phyloP scores from a whole-genome alignment of 148 eudicot species.

The Rhododendron mucronatum region DNA sequence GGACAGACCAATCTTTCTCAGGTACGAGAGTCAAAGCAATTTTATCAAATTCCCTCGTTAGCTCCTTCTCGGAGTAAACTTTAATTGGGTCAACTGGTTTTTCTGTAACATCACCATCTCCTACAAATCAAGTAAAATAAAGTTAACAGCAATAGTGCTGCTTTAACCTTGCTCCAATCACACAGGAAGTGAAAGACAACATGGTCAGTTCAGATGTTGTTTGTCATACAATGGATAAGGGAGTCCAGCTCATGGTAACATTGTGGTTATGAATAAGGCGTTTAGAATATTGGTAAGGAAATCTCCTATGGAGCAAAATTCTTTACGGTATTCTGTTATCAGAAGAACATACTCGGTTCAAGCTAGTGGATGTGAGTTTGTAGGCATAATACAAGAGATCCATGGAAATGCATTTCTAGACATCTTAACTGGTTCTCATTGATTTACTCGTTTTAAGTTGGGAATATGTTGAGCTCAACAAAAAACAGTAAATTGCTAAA shows the following conservation, averaged over 20 bases:
- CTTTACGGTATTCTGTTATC: neutral
- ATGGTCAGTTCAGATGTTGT: neutral
- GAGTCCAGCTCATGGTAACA: neutral
- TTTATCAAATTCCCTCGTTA: conserved; percentile 87
- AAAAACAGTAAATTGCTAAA: neutral
- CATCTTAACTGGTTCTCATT: neutral
- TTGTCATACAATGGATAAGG: neutral
- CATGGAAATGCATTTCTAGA: neutral
- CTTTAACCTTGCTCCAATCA: neutral
- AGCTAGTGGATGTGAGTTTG: neutral
- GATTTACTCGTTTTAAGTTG: neutral
- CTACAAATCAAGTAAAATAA: conserved; percentile 32
- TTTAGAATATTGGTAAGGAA: neutral
- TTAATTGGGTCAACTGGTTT: conserved; percentile 86
- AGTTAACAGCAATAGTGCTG: neutral
- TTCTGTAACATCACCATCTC: conserved; percentile 78
- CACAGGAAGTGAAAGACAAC: neutral
- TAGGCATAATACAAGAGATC: neutral
- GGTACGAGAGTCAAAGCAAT: conserved; percentile 81
- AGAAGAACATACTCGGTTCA: neutral
- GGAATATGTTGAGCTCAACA: neutral
- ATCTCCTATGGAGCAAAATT: neutral
- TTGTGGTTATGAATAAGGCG: neutral
- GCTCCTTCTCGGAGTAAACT: conserved; percentile 92
- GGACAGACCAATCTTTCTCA: conserved; percentile 97